Evolutionary conservation across 1,284 basidiomycete species (phyloP).

Genomic region (Sporisorium iseilematis-ciliati): DNA sequence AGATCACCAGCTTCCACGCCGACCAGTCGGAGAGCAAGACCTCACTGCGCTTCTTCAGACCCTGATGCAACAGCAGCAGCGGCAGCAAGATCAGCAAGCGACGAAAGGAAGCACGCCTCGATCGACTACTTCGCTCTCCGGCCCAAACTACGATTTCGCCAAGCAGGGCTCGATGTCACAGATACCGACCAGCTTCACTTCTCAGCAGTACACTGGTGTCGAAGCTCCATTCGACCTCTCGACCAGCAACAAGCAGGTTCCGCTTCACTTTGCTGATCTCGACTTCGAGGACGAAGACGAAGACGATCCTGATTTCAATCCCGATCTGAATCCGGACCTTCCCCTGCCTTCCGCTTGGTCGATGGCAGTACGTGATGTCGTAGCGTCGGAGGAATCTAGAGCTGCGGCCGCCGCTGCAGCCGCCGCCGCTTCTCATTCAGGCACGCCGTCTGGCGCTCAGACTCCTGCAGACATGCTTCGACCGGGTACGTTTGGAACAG

Average conservation of each 20-base stretch:
- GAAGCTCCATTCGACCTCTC: background rate
- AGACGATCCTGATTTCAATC: constrained; percentile 61
- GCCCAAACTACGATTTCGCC: background rate
- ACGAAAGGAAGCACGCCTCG: background rate
- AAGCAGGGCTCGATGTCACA: constrained; percentile 8
- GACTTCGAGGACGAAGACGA: constrained; percentile 60
- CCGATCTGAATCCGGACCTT: constrained; percentile 48
- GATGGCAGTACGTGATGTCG: constrained; percentile 56
- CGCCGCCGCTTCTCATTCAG: constrained; percentile 30
- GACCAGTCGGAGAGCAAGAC: constrained; percentile 53
- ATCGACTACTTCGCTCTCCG: constrained; percentile 1
- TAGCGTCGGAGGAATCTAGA: constrained; percentile 42
- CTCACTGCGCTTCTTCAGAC: constrained; percentile 57
- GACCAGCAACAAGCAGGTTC: constrained; percentile 6
- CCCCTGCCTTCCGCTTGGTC: constrained; percentile 58
- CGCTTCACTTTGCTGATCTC: constrained; percentile 53
- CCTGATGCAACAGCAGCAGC: constrained; percentile 55
- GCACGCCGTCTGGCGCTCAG: constrained; percentile 41
- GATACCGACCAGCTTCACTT: background rate
- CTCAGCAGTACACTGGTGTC: background rate
- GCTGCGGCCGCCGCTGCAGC: constrained; percentile 46
- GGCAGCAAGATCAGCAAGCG: constrained; percentile 29
- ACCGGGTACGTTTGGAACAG: background rate
- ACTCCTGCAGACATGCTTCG: constrained; percentile 23
- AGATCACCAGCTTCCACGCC: constrained; percentile 31